Evolutionary conservation across 2,329 filamentous ascomycete species (phyloP).

Genomic region (Cladophialophora yegresii): DNA sequence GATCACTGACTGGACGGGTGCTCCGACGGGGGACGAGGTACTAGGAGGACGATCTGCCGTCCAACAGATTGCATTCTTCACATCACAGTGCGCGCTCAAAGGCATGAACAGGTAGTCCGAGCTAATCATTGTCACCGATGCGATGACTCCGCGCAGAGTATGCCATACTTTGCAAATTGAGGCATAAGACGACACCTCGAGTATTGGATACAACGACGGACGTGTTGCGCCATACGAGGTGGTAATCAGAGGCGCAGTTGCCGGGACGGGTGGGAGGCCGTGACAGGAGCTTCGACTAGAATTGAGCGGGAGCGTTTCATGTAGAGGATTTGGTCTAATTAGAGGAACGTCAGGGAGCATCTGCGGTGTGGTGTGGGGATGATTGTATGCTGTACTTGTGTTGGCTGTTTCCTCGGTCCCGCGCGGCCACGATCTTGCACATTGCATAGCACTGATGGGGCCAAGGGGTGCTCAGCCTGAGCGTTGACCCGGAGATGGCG

Average conservation of each 20-base stretch:
- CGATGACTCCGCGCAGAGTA: background rate
- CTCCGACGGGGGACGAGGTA: conserved; percentile 21
- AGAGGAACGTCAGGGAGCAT: background rate
- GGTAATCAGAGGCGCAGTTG: background rate
- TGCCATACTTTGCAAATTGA: background rate
- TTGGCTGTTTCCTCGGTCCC: no score
- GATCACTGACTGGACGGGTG: conserved; percentile 20
- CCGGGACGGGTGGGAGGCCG: no score
- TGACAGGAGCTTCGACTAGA: background rate
- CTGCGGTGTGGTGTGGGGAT: no score
- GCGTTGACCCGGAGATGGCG: no score
- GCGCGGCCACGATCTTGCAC: no score
- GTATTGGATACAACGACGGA: background rate
- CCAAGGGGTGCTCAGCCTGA: no score
- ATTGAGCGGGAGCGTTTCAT: background rate
- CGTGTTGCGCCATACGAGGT: background rate
- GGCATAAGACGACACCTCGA: background rate
- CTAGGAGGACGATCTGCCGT: background rate
- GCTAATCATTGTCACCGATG: background rate
- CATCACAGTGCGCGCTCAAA: background rate
- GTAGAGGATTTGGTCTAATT: background rate
- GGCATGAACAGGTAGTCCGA: background rate
- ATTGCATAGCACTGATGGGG: no score
- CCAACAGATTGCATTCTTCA: background rate
- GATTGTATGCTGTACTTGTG: no score